Evolutionary conservation across 2,329 filamentous ascomycete genomes (phyloP).

Genomic region (Botryosphaeria agaves): DNA sequence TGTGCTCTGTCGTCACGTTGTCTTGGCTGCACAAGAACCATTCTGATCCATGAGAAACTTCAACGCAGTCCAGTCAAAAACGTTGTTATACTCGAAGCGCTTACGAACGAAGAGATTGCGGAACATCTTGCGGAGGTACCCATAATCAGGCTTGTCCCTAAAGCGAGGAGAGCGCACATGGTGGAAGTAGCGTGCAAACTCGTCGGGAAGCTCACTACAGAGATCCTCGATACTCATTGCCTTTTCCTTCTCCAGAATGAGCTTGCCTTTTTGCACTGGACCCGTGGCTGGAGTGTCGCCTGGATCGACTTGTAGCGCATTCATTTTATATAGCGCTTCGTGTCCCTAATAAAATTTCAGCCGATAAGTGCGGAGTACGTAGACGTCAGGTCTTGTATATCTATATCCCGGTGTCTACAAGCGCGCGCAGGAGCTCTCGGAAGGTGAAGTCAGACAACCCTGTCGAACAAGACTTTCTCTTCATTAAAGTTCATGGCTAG

Average conservation of each 20-base stretch:
- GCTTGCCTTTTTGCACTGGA: conserved; percentile 2
- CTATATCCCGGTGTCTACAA: no score
- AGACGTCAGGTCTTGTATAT: no score
- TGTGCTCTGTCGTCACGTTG: not conserved
- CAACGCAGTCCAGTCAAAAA: conserved; percentile 10
- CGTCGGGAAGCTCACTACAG: conserved; percentile 7
- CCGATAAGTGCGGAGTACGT: no score
- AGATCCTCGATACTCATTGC: conserved; percentile 7
- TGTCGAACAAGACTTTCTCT: no score
- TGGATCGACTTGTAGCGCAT: no score
- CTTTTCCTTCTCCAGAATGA: conserved; percentile 8
- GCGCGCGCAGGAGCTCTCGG: no score
- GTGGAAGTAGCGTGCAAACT: conserved; percentile 8
- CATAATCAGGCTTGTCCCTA: conserved; percentile 8
- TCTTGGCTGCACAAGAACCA: not conserved
- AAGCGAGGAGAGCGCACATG: conserved; percentile 5
- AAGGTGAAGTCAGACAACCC: no score
- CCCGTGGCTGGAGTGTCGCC: no score
- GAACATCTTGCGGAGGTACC: conserved; percentile 7
- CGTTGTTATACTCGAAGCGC: conserved; percentile 8
- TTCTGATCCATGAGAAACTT: conserved; percentile 1
- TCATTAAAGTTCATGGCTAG: no score
- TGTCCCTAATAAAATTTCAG: no score
- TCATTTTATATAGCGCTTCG: no score
- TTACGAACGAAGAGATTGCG: conserved; percentile 6